Evolutionary conservation across 192 early-diverging fungal genomes (phyloP).

Genomic region (Phycomyces blakesleeanus): DNA sequence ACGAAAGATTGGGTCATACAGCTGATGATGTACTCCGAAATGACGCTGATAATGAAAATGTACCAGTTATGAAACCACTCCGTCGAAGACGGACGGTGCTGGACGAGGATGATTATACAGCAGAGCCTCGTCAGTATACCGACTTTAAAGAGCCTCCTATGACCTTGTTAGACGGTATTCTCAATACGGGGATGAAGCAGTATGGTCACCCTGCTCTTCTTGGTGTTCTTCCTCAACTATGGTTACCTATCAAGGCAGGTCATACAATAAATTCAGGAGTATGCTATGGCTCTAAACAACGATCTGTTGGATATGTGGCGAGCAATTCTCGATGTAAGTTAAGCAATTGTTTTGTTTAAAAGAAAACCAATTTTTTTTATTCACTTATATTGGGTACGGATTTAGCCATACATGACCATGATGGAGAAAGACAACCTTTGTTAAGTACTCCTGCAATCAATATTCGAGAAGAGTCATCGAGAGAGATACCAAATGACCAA

Average conservation of each 20-base stretch:
- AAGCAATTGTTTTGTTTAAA: too few relatives aligned
- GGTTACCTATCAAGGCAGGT: conserved; percentile 60
- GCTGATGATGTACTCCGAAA: background rate
- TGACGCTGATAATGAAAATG: conserved; percentile 4
- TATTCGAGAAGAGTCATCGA: background rate
- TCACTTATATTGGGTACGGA: background rate
- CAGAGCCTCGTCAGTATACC: conserved; percentile 60
- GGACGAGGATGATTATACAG: conserved; percentile 63
- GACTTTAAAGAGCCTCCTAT: conserved; percentile 74
- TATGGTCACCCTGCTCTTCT: conserved; percentile 65
- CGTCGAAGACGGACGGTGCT: conserved; percentile 30
- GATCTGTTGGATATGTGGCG: too few relatives aligned
- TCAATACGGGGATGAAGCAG: conserved; percentile 65
- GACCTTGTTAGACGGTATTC: conserved; percentile 61
- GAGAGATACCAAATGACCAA: background rate
- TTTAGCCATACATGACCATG: background rate
- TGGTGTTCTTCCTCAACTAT: conserved; percentile 63
- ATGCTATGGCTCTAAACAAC: background rate
- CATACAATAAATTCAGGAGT: background rate
- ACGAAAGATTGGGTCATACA: conserved; percentile 13
- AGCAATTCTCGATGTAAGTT: too few relatives aligned
- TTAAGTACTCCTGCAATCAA: background rate
- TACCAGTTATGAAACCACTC: background rate
- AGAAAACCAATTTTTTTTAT: background rate
- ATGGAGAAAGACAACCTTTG: conserved; percentile 6